These are phyloP conservation scores for Heliamphora exappendiculata DNA, from an alignment of 148 eudicot species.

Conservation along the genomic window DNA sequence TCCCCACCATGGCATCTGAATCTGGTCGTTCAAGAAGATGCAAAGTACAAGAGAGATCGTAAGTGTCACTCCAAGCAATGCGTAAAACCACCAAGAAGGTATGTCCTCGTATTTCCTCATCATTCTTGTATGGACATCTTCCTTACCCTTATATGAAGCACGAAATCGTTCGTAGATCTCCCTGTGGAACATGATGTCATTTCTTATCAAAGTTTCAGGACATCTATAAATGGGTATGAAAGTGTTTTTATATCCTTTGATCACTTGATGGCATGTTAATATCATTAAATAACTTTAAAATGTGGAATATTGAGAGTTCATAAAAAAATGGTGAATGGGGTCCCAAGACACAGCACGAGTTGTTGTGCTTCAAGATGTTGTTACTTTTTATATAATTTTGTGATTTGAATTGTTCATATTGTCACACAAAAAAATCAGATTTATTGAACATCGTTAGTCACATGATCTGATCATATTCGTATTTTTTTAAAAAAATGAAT, in stretches of 20 bases:
- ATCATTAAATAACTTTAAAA: background rate
- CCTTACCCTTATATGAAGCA: slow-evolving; percentile 73
- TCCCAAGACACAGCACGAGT: too few relatives aligned
- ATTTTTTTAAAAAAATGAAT: too few relatives aligned
- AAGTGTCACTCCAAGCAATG: slow-evolving; percentile 55
- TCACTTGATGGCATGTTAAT: background rate
- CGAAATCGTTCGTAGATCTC: slow-evolving; percentile 65
- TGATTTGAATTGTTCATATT: too few relatives aligned
- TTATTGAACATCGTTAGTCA: too few relatives aligned
- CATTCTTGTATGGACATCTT: slow-evolving; percentile 76
- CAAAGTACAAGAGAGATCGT: slow-evolving; percentile 54
- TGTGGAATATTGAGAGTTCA: background rate
- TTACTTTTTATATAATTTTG: too few relatives aligned
- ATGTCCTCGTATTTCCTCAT: slow-evolving; percentile 84
- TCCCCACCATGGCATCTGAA: slow-evolving; percentile 99
- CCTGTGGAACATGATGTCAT: slow-evolving; percentile 28
- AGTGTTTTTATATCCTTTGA: background rate
- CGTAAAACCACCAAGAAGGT: slow-evolving; percentile 92
- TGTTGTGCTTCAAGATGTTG: too few relatives aligned
- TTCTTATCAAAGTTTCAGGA: background rate
- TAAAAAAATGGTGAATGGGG: too few relatives aligned
- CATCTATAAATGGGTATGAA: background rate
- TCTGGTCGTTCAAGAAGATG: slow-evolving; percentile 59
- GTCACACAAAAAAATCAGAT: background rate
- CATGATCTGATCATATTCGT: too few relatives aligned